Base-by-base conservation (phyloP, 2,329 filamentous ascomycete species). In the Onygenales sp. region DNA sequence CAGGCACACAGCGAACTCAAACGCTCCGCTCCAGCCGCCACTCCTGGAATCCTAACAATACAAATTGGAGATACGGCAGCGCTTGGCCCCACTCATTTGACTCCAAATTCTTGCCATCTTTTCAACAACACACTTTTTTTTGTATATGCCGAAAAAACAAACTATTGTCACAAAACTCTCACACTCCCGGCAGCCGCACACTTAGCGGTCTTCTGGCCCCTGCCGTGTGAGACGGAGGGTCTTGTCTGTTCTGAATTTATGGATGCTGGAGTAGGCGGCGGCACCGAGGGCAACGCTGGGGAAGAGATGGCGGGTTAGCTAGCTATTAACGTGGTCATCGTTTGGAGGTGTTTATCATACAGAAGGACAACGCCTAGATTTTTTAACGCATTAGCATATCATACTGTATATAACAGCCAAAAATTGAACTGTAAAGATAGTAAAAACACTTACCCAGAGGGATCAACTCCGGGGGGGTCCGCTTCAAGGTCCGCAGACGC, bases 401-500 rank as follows among this genome's bases (percentile, higher is more conserved):
- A 54, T 57, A 64, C 57, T 66, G 60, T 54, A 44, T 47, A 32
- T 33, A 46, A 57, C 54, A 54, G 9, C 46, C 31, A 27, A 38
- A 32, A 32, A 21, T 11, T 31, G 35, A 45, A 31, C 17, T 31
- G 10, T 21, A n/a, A n/a, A 13, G 46, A 51, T 51, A 45, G 33
- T 51, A 43, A 8, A 27, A 54, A 50, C 50, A 76, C 83, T 72
- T 85, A 95, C 91, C 91, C 65, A 98, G 86, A 68, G 93, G 93
- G 64, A 91, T 83, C 81, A 98, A 81, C 81, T 98, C 93, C 63
- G 89, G 84, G 63, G 93, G 93, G 69, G 97, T 86, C 76, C 85
- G 84, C 81, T 87, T 91, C 68, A 96, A 80, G 70, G 84, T 86
- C 71, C 91, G 87, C 66, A 98, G 80, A 71, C 92, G 89, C 79